These are phyloP conservation scores for Leccinum olivaceopallidum DNA, from an alignment of 768 basidiomycete species.

Conservation along the genomic window DNA sequence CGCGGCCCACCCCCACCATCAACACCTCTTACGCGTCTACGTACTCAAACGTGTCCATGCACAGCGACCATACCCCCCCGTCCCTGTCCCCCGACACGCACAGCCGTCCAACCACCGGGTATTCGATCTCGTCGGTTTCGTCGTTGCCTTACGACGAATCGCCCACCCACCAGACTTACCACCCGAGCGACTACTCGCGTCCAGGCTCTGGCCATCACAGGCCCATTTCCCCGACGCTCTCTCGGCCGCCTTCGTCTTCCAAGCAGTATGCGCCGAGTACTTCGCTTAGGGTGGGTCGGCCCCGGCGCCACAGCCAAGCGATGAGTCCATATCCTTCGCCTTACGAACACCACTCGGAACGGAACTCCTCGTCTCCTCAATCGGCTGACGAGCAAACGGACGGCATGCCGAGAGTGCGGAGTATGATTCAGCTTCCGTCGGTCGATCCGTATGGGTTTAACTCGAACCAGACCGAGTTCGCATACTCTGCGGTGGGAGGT, in stretches of 20 bases:
- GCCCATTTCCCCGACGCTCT: conserved; percentile 58
- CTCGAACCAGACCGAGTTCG: conserved; percentile 75
- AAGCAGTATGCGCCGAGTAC: conserved; percentile 48
- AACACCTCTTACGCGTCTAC: conserved; percentile 68
- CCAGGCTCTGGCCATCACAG: conserved; percentile 75
- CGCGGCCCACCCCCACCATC: conserved; percentile 67
- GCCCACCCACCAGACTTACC: conserved; percentile 37
- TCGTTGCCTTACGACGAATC: conserved; percentile 71
- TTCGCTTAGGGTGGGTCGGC: conserved; percentile 69
- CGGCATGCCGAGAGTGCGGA: conserved; percentile 71
- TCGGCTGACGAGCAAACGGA: conserved; percentile 50
- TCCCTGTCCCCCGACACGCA: conserved; percentile 67
- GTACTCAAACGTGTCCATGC: conserved; percentile 70
- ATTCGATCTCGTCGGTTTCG: conserved; percentile 82
- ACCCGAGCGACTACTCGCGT: conserved; percentile 62
- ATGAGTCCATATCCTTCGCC: conserved; percentile 87
- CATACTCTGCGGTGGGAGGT: conserved; percentile 66
- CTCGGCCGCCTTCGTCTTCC: conserved; percentile 70
- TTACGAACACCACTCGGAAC: conserved; percentile 68
- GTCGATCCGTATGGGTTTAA: conserved; percentile 68
- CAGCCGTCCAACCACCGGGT: conserved; percentile 82
- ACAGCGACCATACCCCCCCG: conserved; percentile 68
- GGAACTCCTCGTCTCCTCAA: conserved; percentile 72
- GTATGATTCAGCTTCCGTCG: conserved; percentile 80
- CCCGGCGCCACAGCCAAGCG: conserved; percentile 81